These are phyloP conservation scores for Scorias spongiosa DNA, from an alignment of 2,329 filamentous ascomycete genomes.

Conservation along the genomic window DNA sequence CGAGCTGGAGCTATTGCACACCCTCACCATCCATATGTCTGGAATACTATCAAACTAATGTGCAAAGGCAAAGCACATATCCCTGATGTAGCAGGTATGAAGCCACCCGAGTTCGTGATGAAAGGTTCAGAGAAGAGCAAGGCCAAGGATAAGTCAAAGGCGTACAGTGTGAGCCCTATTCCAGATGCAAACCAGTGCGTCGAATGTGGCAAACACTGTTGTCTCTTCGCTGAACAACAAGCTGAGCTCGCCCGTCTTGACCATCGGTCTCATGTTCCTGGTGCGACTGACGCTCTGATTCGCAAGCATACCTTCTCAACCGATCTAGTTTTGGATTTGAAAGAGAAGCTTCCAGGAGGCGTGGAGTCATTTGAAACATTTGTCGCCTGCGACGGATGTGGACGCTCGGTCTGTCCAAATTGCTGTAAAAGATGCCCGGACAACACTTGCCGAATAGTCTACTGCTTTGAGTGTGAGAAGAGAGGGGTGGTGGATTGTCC, in stretches of 20 bases:
- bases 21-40: not conserved
- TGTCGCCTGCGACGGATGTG: not conserved
- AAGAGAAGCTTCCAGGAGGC: not conserved
- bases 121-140: too few relatives aligned
- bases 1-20: not conserved
- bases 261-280: not conserved
- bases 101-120: too few relatives aligned
- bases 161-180: too few relatives aligned
- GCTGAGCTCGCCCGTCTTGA: not conserved
- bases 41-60: not conserved
- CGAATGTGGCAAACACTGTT: not conserved
- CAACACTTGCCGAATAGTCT: not conserved
- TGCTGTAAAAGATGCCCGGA: not conserved
- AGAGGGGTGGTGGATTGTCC: not conserved
- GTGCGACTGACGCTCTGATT: not conserved
- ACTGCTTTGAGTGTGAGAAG: not conserved
- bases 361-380: not conserved
- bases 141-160: too few relatives aligned
- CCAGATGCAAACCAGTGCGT: not conserved
- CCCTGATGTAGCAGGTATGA: too few relatives aligned
- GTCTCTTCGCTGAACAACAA: not conserved
- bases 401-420: not conserved
- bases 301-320: not conserved
- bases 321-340: not conserved
- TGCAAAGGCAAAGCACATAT: not conserved